Conservation (phyloP, 257 asterid genomes). For the Oldenlandia corymbosa region DNA sequence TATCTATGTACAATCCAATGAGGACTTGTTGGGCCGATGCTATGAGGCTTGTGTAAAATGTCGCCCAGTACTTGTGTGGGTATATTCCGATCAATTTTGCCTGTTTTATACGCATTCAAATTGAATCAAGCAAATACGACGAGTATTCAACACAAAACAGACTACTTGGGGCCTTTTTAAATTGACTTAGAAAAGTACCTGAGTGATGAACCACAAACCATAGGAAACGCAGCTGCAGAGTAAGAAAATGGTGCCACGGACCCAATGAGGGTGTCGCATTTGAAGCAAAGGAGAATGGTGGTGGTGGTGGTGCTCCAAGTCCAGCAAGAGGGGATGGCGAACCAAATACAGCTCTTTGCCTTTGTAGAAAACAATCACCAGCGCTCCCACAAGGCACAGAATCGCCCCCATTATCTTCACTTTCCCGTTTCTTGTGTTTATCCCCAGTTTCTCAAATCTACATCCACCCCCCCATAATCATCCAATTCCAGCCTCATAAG, state of each 20-base stretch:
- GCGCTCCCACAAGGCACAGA: constrained; percentile 53
- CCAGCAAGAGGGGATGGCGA: constrained; percentile 3
- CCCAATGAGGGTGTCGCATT: constrained; percentile 15
- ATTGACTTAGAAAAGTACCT: constrained; percentile 41
- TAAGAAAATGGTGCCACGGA: constrained; percentile 52
- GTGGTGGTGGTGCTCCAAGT: too few species aligned
- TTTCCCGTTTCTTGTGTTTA: constrained; percentile 32
- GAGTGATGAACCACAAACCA: constrained; percentile 52
- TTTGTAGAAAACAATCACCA: constrained; percentile 38
- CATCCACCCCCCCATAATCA: too few species aligned
- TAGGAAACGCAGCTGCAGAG: constrained; percentile 36
- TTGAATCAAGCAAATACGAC: too few species aligned
- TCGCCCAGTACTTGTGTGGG: constrained; percentile 44
- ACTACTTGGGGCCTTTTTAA: too few species aligned
- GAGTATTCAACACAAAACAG: too few species aligned
- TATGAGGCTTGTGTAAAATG: constrained; percentile 30
- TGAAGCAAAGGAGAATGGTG: neutral
- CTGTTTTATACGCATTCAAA: too few species aligned
- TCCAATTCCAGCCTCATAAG: too few species aligned
- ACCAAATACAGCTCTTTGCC: constrained; percentile 35
- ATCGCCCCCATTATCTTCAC: constrained; percentile 36
- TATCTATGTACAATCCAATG: constrained; percentile 42
- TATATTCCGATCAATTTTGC: constrained; percentile 40
- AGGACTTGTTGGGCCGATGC: constrained; percentile 38
- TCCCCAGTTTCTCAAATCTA: constrained; percentile 40